A percentile compares a stretch with the other conserved stretches of the same genome.
phyloP scores from a whole-genome alignment of 2,329 filamentous ascomycete genomes.

The Claviceps sp. region DNA sequence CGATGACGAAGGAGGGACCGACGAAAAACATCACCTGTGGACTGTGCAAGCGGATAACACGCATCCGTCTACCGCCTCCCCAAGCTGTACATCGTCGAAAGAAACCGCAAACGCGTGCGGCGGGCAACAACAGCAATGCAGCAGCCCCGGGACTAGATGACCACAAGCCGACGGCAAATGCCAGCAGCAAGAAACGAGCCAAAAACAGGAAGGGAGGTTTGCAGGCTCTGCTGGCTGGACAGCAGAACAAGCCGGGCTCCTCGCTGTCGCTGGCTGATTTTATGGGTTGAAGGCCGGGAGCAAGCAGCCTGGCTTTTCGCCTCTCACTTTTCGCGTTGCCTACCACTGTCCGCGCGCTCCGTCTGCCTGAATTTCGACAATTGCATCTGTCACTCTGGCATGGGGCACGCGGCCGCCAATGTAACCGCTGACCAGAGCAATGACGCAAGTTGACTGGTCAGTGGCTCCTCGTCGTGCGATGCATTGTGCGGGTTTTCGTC shows the following conservation, averaged over 20 bases:
- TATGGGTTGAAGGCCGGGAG: slow-evolving; percentile 16
- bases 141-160: slow-evolving; percentile 3
- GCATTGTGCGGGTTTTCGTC: too few species aligned
- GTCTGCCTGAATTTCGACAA: too few species aligned
- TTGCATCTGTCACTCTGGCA: too few species aligned
- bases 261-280: slow-evolving; percentile 43
- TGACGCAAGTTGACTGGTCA: too few species aligned
- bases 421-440: too few species aligned
- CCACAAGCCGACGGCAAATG: slow-evolving; percentile 25
- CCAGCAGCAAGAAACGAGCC: slow-evolving; percentile 51
- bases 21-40: slow-evolving; percentile 25
- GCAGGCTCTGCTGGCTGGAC: slow-evolving; percentile 47
- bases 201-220: slow-evolving; percentile 52
- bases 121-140: slow-evolving; percentile 5
- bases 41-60: slow-evolving; percentile 30
- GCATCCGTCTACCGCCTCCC: slow-evolving; percentile 27
- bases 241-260: slow-evolving; percentile 29
- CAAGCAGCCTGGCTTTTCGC: too few species aligned
- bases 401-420: too few species aligned
- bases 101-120: slow-evolving; percentile 6
- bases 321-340: too few species aligned
- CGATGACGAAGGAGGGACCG: slow-evolving; percentile 5
- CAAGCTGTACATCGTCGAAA: slow-evolving; percentile 14
- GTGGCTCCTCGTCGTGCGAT: too few species aligned
- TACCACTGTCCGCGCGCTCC: too few species aligned